Percentiles rank a stretch among this genome's conserved stretches.
These are phyloP conservation scores for Ilex paraguariensis DNA, from an alignment of 305 asterid genomes.

Conservation along the genomic window DNA sequence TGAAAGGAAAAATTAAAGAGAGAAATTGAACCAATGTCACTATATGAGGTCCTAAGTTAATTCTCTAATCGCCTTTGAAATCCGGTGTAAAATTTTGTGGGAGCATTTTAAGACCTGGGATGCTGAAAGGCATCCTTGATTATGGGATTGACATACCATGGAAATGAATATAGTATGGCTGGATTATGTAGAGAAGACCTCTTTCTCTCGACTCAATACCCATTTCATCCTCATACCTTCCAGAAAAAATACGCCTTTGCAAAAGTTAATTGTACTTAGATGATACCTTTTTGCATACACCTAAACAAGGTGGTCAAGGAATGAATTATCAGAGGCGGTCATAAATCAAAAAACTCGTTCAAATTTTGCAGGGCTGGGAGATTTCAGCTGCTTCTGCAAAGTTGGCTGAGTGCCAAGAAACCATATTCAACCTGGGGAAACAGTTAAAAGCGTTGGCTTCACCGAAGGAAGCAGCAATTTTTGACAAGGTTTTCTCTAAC, in stretches of 20 bases:
- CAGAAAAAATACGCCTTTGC: neutral
- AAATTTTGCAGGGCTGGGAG: slow-evolving; percentile 66
- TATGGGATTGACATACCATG: too few species aligned
- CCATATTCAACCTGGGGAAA: slow-evolving; percentile 65
- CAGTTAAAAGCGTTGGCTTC: slow-evolving; percentile 62
- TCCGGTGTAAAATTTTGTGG: too few species aligned
- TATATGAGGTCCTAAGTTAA: too few species aligned
- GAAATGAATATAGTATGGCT: too few species aligned
- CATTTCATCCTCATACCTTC: neutral
- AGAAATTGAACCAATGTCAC: too few species aligned
- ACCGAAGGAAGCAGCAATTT: slow-evolving; percentile 37
- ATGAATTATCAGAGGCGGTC: neutral
- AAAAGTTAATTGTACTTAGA: too few species aligned
- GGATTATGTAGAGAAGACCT: too few species aligned
- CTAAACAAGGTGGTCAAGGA: neutral
- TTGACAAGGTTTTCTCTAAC: slow-evolving; percentile 29
- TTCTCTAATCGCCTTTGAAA: too few species aligned
- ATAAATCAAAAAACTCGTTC: neutral
- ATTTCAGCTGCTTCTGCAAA: slow-evolving; percentile 68
- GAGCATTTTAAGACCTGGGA: too few species aligned
- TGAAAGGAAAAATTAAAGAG: too few species aligned
- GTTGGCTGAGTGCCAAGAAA: slow-evolving; percentile 77
- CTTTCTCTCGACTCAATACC: too few species aligned
- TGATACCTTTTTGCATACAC: neutral
- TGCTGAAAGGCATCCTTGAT: too few species aligned